phyloP scores from a whole-genome alignment of 306 rosid species.

The Betula pendula region DNA sequence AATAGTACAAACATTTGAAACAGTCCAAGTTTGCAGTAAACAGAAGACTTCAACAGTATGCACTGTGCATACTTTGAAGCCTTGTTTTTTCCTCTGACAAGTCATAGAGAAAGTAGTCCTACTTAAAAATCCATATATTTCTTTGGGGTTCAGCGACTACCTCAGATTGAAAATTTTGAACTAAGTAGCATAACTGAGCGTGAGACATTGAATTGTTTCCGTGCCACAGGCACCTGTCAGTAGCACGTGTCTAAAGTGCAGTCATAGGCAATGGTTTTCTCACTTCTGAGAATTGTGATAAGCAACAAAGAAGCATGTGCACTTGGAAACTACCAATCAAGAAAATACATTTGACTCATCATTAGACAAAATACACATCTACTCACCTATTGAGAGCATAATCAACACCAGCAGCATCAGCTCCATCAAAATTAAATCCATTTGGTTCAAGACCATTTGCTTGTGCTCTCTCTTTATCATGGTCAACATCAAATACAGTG shows the following conservation, averaged over 20 bases:
- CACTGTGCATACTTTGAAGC: background rate
- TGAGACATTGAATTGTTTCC: background rate
- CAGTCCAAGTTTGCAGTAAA: background rate
- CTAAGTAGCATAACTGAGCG: background rate
- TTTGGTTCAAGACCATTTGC: constrained; percentile 81
- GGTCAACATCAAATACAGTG: constrained; percentile 81
- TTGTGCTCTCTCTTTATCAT: constrained; percentile 80
- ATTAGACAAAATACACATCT: constrained; percentile 3
- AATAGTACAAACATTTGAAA: background rate
- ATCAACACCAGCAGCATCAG: constrained; percentile 84
- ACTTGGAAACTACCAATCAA: background rate
- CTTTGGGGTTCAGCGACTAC: background rate
- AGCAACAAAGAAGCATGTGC: background rate
- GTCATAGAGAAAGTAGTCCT: background rate
- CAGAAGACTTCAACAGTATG: background rate
- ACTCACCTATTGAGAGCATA: constrained; percentile 89
- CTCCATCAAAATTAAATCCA: constrained; percentile 91
- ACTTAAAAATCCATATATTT: background rate
- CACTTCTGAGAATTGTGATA: background rate
- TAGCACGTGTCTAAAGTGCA: background rate
- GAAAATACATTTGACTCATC: constrained; percentile 11
- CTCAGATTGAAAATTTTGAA: background rate
- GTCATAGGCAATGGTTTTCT: background rate
- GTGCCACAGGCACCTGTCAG: background rate
- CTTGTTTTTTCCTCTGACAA: background rate